These are phyloP conservation scores for Sugiyamaella mastotermitis DNA, from an alignment of 805 yeast species.

Conservation along the genomic window DNA sequence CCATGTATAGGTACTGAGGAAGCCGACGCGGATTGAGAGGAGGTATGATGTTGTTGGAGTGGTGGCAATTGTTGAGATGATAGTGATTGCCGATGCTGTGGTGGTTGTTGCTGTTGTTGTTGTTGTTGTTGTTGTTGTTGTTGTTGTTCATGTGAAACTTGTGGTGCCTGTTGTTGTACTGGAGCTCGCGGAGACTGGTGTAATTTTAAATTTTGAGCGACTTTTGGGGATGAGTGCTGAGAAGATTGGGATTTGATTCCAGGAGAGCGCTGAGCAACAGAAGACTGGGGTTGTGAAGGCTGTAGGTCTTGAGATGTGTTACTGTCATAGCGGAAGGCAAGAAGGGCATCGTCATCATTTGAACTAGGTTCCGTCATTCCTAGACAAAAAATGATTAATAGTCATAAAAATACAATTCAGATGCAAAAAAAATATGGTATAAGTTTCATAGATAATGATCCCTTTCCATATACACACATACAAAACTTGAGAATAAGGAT, in stretches of 20 bases:
- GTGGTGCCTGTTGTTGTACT: constrained; percentile 1
- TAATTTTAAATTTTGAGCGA: neutral
- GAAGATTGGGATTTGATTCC: neutral
- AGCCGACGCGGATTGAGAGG: constrained; percentile 6
- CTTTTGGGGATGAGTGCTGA: constrained; percentile 1
- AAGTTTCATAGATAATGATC: no score
- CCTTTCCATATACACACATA: no score
- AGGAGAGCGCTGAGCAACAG: neutral
- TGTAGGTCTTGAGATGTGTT: constrained; percentile 2
- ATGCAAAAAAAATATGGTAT: no score
- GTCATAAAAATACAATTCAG: no score
- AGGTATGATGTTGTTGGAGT: constrained; percentile 8
- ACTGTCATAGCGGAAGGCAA: constrained; percentile 12
- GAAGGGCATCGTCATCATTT: constrained; percentile 14
- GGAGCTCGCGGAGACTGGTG: neutral
- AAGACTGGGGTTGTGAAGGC: constrained; percentile 1
- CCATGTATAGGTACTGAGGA: neutral
- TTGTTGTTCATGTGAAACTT: constrained; percentile 4
- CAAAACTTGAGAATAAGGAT: no score
- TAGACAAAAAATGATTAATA: no score
- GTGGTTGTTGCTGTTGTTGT: constrained; percentile 8
- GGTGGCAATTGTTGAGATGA: constrained; percentile 3
- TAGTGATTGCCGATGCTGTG: constrained; percentile 11
- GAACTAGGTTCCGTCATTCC: constrained; percentile 16
- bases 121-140: constrained; percentile 8